phyloP scores from a whole-genome alignment of 1,139 yeast species.

The Geotrichum australiense region DNA sequence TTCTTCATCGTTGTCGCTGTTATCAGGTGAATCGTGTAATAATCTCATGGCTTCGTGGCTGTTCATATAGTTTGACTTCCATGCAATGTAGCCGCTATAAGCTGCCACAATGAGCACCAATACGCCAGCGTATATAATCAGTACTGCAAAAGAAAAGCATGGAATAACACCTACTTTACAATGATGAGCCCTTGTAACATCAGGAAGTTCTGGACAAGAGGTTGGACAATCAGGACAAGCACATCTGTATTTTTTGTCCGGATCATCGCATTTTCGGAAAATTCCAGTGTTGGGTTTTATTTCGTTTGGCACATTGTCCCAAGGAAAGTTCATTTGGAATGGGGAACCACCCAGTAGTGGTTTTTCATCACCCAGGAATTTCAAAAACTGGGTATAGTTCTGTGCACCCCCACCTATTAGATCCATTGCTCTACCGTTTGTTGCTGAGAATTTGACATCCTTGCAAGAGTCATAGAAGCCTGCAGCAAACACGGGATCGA shows the following conservation, averaged over 20 bases:
- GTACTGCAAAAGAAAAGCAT: slow-evolving; percentile 62
- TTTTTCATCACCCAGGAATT: slow-evolving; percentile 89
- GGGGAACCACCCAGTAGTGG: slow-evolving; percentile 94
- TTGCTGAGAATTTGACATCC: slow-evolving; percentile 83
- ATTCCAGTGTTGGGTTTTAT: slow-evolving; percentile 33
- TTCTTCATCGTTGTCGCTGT: slow-evolving; percentile 24
- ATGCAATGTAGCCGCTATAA: slow-evolving; percentile 24
- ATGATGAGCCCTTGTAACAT: slow-evolving; percentile 32
- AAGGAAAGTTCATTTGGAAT: slow-evolving; percentile 77
- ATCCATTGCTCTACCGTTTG: slow-evolving; percentile 96
- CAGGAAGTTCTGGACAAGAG: slow-evolving; percentile 65
- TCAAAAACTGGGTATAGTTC: slow-evolving; percentile 62
- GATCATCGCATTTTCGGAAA: slow-evolving; percentile 54
- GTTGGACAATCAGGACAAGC: slow-evolving; percentile 86
- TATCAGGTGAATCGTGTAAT: slow-evolving; percentile 23
- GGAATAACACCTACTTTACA: slow-evolving; percentile 62
- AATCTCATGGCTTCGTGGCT: slow-evolving; percentile 22
- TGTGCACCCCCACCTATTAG: slow-evolving; percentile 93
- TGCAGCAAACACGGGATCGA: slow-evolving; percentile 54
- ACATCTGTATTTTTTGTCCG: slow-evolving; percentile 53
- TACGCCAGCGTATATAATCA: slow-evolving; percentile 43
- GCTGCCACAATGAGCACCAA: slow-evolving; percentile 40
- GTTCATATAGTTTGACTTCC: slow-evolving; percentile 16
- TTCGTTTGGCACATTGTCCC: slow-evolving; percentile 35
- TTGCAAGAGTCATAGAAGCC: slow-evolving; percentile 77